Evolutionary conservation across 495 filamentous ascomycete genomes (phyloP).

Genomic region (Podospora sp.): DNA sequence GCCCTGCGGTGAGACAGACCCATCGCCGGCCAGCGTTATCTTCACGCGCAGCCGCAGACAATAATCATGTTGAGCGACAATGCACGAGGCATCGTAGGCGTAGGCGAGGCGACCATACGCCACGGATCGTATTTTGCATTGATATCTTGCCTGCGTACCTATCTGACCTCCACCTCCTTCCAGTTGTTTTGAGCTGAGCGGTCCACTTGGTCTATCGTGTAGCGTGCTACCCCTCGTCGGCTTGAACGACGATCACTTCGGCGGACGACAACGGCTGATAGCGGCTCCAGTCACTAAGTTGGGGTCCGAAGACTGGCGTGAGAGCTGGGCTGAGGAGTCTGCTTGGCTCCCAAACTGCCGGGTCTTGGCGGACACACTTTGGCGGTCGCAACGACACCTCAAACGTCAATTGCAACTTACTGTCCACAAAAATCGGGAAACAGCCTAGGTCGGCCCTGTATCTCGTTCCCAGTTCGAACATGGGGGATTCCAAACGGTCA

Average conservation of each 20-base stretch:
- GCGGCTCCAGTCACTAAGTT: not conserved
- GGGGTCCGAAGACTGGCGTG: not conserved
- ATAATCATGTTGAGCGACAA: not conserved
- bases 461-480: not conserved
- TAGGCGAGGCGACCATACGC: not conserved
- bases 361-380: not conserved
- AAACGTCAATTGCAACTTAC: too few species aligned
- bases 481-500: not conserved
- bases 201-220: too few species aligned
- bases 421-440: not conserved
- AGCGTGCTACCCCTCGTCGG: too few species aligned
- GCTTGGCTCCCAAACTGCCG: not conserved
- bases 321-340: not conserved
- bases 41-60: not conserved
- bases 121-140: not conserved
- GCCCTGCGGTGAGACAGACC: too few species aligned
- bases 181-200: too few species aligned
- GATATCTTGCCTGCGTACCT: too few species aligned
- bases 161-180: too few species aligned
- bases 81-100: not conserved
- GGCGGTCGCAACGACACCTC: too few species aligned
- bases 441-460: not conserved
- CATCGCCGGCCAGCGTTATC: not conserved
- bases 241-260: not conserved
- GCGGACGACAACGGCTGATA: not conserved